Percentiles rank a stretch among this genome's conserved stretches.
These are phyloP conservation scores for Arthroderma sp. DNA, from an alignment of 2,329 filamentous ascomycete genomes.

Conservation along the genomic window DNA sequence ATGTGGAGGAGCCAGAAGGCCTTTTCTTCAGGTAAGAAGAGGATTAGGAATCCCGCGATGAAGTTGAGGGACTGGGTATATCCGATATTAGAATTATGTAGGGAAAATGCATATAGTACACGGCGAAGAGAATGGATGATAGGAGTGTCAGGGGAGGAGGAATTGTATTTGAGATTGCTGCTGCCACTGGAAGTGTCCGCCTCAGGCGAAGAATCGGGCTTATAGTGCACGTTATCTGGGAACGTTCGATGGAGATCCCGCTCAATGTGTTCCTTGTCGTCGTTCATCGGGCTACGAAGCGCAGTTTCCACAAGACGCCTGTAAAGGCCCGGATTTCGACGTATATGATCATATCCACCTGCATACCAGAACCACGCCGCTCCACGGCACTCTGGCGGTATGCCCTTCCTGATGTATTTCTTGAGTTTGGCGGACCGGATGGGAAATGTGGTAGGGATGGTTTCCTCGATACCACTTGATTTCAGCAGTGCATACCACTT, in stretches of 20 bases:
- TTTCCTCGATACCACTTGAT: slow-evolving; percentile 60
- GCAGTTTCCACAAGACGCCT: slow-evolving; percentile 55
- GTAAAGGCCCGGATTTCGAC: slow-evolving; percentile 67
- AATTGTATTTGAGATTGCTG: slow-evolving; percentile 27
- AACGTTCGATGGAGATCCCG: slow-evolving; percentile 88
- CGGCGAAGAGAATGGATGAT: slow-evolving; percentile 73
- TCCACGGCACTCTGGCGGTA: slow-evolving; percentile 88
- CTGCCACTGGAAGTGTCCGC: slow-evolving; percentile 16
- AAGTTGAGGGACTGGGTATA: slow-evolving; percentile 97
- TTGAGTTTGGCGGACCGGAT: slow-evolving; percentile 71
- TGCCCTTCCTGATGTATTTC: slow-evolving; percentile 81
- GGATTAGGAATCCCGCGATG: slow-evolving; percentile 72
- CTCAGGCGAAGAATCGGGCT: slow-evolving; percentile 44
- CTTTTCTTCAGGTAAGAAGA: slow-evolving; percentile 87
- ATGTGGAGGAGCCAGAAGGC: slow-evolving; percentile 88
- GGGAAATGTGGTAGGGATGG: slow-evolving; percentile 65
- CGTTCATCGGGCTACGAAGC: slow-evolving; percentile 51
- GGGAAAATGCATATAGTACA: slow-evolving; percentile 76
- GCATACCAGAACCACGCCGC: slow-evolving; percentile 96
- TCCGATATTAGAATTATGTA: slow-evolving; percentile 82
- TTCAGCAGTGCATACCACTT: slow-evolving; percentile 75
- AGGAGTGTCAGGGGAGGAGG: slow-evolving; percentile 46
- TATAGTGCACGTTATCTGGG: slow-evolving; percentile 85
- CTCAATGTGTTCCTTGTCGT: slow-evolving; percentile 83
- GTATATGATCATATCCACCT: slow-evolving; percentile 67